Percentiles rank a stretch among this genome's conserved stretches.
phyloP scores from a whole-genome alignment of 306 rosid species.

The Biancaea sappan region DNA sequence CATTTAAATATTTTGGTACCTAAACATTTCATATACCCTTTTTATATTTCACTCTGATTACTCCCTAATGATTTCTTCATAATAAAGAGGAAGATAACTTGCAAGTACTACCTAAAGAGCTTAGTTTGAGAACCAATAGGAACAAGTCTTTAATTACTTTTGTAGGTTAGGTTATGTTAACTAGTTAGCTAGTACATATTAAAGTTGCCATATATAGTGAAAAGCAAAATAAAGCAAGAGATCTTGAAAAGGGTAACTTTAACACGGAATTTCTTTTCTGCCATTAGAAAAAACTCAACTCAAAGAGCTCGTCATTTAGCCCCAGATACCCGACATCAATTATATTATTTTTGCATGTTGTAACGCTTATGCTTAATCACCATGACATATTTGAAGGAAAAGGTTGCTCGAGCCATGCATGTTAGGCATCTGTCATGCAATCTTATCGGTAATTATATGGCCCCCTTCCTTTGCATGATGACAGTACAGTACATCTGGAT shows the following conservation, averaged over 20 bases:
- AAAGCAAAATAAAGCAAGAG: constrained; percentile 25
- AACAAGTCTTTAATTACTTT: not conserved
- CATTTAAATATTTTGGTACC: constrained; percentile 28
- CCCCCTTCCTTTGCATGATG: constrained; percentile 34
- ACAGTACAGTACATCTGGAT: constrained; percentile 29
- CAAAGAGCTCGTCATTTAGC: constrained; percentile 60
- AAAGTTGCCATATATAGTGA: not conserved
- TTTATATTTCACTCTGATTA: too few species aligned
- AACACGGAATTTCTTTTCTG: constrained; percentile 33
- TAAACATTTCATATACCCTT: not conserved
- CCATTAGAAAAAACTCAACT: constrained; percentile 37
- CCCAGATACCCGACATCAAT: constrained; percentile 60
- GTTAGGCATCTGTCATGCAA: constrained; percentile 45
- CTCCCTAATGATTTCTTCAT: too few species aligned
- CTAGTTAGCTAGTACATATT: not conserved
- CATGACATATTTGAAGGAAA: constrained; percentile 22
- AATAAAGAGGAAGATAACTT: constrained; percentile 22
- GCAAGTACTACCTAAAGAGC: constrained; percentile 23
- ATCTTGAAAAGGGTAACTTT: constrained; percentile 36
- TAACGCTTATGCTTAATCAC: constrained; percentile 27
- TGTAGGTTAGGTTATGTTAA: constrained; percentile 1
- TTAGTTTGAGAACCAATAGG: constrained; percentile 14
- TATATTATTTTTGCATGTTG: constrained; percentile 40
- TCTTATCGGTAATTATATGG: constrained; percentile 43
- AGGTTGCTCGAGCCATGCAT: constrained; percentile 47